Evolutionary conservation across 371 early-diverging fungal genomes (phyloP).

Genomic region (Mucor lusitanicus): DNA sequence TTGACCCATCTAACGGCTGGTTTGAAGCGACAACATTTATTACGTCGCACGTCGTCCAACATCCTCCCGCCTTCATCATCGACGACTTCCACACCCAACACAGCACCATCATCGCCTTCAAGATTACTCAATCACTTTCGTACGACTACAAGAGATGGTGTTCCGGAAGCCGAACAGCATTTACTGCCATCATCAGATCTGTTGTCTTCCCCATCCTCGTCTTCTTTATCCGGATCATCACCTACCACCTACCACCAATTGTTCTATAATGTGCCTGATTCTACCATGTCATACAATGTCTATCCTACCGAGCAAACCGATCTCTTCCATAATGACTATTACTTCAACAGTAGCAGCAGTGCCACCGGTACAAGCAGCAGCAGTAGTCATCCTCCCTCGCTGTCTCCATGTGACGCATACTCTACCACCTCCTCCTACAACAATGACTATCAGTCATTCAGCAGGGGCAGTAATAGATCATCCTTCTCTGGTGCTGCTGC

Average conservation of each 20-base stretch:
- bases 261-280: slow-evolving; percentile 15
- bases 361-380: no score
- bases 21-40: not conserved
- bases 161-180: slow-evolving; percentile 20
- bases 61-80: not conserved
- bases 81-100: not conserved
- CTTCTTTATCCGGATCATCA: slow-evolving; percentile 3
- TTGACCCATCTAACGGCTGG: not conserved
- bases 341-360: not conserved
- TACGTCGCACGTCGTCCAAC: slow-evolving; percentile 10
- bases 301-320: slow-evolving; percentile 14
- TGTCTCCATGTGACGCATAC: slow-evolving; percentile 23
- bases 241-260: slow-evolving; percentile 17
- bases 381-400: slow-evolving; percentile 14
- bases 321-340: slow-evolving; percentile 1
- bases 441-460: not conserved
- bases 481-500: not conserved
- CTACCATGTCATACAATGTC: slow-evolving; percentile 16
- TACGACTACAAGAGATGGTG: not conserved
- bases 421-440: slow-evolving; percentile 17
- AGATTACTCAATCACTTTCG: slow-evolving; percentile 3
- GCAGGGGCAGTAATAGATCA: not conserved
- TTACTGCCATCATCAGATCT: slow-evolving; percentile 16
- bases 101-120: not conserved
- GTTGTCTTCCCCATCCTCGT: slow-evolving; percentile 1